phyloP scores from a whole-genome alignment of 75 land plant genomes.

The Pinus taeda region DNA sequence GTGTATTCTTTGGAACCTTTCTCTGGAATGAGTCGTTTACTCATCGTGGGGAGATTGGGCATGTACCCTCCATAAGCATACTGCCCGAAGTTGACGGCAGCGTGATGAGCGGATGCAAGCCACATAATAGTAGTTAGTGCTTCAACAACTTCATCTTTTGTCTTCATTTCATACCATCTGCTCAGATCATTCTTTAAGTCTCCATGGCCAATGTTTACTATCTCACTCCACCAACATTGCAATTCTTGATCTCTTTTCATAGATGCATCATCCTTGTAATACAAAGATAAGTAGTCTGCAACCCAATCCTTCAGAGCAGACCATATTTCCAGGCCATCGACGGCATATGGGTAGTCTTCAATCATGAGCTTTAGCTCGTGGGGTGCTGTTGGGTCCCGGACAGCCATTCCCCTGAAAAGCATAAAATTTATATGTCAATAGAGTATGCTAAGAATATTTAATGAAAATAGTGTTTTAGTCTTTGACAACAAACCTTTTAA shows the following conservation, averaged over 20 bases:
- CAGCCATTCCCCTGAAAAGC: conserved; percentile 45
- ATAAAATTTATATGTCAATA: no score
- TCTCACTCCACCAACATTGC: conserved; percentile 67
- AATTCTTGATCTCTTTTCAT: conserved; percentile 40
- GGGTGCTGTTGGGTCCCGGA: conserved; percentile 57
- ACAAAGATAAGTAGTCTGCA: conserved; percentile 40
- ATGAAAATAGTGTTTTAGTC: neutral
- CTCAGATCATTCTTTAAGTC: conserved; percentile 52
- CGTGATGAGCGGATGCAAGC: conserved; percentile 73
- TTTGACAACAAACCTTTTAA: conserved; percentile 26
- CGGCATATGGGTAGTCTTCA: conserved; percentile 92
- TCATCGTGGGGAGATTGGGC: conserved; percentile 16
- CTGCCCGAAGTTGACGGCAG: conserved; percentile 80
- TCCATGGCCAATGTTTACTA: conserved; percentile 48
- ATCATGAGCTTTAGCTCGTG: conserved; percentile 69
- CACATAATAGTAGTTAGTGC: conserved; percentile 57
- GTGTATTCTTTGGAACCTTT: conserved; percentile 52
- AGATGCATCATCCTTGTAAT: conserved; percentile 27
- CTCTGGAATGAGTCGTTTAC: conserved; percentile 12
- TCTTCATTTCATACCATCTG: neutral
- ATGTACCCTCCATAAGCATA: conserved; percentile 62
- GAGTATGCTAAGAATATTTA: neutral
- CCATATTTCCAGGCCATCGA: conserved; percentile 57
- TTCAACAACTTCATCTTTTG: neutral
- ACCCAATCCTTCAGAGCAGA: conserved; percentile 36